A percentile compares a stretch with the other conserved stretches of the same genome.
Conservation (phyloP, 345 rosid species). For the Arabis hirsuta region DNA sequence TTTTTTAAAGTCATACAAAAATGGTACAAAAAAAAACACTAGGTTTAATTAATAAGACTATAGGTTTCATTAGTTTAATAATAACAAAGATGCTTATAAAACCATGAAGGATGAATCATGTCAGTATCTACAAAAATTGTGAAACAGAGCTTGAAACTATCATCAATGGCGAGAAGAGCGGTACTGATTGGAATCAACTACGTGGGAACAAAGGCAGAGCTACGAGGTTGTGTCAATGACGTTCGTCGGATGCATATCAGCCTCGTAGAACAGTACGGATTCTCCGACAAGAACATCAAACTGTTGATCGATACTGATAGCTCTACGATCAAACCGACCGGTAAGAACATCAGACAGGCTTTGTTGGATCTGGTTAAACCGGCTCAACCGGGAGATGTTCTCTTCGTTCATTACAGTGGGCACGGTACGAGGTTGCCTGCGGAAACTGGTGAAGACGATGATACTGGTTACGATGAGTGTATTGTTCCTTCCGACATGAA, state of each 20-base stretch:
- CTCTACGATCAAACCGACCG: slow-evolving; percentile 68
- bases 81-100: slow-evolving; percentile 22
- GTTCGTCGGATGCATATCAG: slow-evolving; percentile 64
- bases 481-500: slow-evolving; percentile 95
- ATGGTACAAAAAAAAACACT: slow-evolving; percentile 1
- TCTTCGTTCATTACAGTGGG: slow-evolving; percentile 92
- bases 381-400: slow-evolving; percentile 64
- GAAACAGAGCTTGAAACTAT: slow-evolving; percentile 4
- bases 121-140: background rate
- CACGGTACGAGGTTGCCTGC: slow-evolving; percentile 97
- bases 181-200: slow-evolving; percentile 83
- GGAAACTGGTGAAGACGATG: slow-evolving; percentile 95
- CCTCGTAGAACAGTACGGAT: slow-evolving; percentile 69
- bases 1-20: background rate
- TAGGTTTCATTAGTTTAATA: slow-evolving; percentile 16
- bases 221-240: slow-evolving; percentile 89
- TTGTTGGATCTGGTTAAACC: slow-evolving; percentile 57
- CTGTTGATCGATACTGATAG: slow-evolving; percentile 75
- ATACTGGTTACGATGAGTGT: slow-evolving; percentile 95
- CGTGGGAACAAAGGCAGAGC: slow-evolving; percentile 81
- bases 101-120: background rate
- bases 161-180: slow-evolving; percentile 67
- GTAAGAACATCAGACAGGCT: slow-evolving; percentile 72
- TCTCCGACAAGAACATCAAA: slow-evolving; percentile 62
- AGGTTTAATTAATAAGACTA: background rate